Base-by-base conservation (phyloP, 1,284 basidiomycete species). In the Ustilago hordei region DNA sequence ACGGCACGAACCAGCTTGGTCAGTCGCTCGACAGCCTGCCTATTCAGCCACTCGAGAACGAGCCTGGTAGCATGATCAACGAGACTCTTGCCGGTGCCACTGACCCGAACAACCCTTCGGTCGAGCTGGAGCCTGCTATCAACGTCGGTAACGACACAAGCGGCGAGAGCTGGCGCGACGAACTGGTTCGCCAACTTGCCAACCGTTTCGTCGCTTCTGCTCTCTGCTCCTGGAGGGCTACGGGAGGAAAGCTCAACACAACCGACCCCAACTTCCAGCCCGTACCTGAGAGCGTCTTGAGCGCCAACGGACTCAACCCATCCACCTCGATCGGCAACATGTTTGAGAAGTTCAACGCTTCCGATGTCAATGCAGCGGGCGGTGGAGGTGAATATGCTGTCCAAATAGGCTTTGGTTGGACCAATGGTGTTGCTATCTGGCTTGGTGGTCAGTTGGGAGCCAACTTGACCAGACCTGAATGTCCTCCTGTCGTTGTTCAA, bases 321-420 rank as follows among this genome's bases (percentile, higher is more conserved):
- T 63, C 59, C 31, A 73, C 64, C 3, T 66, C 69, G 1, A 54
- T 65, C 23, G 75, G 73, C 34, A 68, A 66, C 58, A 77, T 79
- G 93, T 95, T 93, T 81, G 94, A 96, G 84, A 96, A 96, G 86
- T 88, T 88, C 84, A 87, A 87, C 67, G 79, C 82, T 2, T 86
- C 90, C 2, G 91, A 95, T 70, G 89, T 94, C 31, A 93, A 95
- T 86, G 92, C 92, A 1, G 92, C 93, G 0, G 95, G 94, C 5
- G 89, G 58, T 3, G 70, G 65, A 3, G 61, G 94, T 19, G 93
- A 95, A 88, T 95, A 95, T 79, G 91, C 90, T 0, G 92, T 93
- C 3, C 92, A 92, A 86, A 89, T 88, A 47, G 69, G 88, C 8
- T 79, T 78, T 28, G 74, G 74, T 0, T 79, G 78, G 78, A 71